phyloP scores from a whole-genome alignment of 2,329 filamentous ascomycete genomes.

The Fusarium abutilonis region DNA sequence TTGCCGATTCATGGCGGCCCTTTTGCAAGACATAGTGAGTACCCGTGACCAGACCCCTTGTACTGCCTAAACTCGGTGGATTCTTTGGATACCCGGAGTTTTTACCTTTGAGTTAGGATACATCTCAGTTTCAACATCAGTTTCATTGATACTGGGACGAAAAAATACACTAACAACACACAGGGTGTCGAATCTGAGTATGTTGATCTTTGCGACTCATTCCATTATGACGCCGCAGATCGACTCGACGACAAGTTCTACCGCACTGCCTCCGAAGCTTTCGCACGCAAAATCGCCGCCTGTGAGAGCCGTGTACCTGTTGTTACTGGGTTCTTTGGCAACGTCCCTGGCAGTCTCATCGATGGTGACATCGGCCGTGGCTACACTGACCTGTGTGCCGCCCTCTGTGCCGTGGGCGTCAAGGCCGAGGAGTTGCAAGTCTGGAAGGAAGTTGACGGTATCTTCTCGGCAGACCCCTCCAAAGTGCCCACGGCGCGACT shows the following conservation, averaged over 20 bases:
- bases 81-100: not conserved
- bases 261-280: constrained; percentile 66
- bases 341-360: constrained; percentile 88
- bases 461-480: constrained; percentile 84
- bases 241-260: constrained; percentile 77
- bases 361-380: constrained; percentile 90
- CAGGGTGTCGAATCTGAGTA: constrained; percentile 85
- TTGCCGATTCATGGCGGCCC: constrained; percentile 87
- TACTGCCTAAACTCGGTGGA: not conserved
- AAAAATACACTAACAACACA: constrained; percentile 42
- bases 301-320: constrained; percentile 78
- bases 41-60: not conserved
- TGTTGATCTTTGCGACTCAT: constrained; percentile 85
- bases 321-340: constrained; percentile 93
- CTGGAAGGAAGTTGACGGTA: constrained; percentile 99
- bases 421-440: constrained; percentile 90
- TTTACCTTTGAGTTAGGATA: not conserved
- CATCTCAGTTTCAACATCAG: not conserved
- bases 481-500: constrained; percentile 94
- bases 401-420: constrained; percentile 89
- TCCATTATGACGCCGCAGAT: constrained; percentile 71
- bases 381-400: constrained; percentile 96
- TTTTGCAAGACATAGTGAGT: constrained; percentile 77
- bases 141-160: not conserved
- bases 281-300: constrained; percentile 70